Evolutionary conservation across 306 rosid species (phyloP), one percentile per base, ranked within the genome.

Genomic region (Glycine latifolia): DNA sequence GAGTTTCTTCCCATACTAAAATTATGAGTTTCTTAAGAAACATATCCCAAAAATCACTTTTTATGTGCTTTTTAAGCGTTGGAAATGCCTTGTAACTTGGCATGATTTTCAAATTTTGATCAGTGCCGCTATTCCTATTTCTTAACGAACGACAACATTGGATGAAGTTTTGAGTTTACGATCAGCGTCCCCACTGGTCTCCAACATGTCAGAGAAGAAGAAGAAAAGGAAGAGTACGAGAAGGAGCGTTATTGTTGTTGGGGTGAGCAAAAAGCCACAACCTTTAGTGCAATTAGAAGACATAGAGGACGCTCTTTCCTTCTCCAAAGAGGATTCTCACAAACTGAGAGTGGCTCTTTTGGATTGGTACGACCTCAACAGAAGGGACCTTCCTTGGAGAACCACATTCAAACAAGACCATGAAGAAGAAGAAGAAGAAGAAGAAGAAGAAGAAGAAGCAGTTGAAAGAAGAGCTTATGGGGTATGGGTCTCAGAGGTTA

Each of bases 401-500:
- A 85, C 79, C 43, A 39, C 43, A 0, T 0, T 3, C 73, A n/a
- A 87, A 67, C 5, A 26, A 20, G 20, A 20, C n/a, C n/a, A n/a
- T n/a, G n/a, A n/a, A n/a, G n/a, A n/a, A n/a, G n/a, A n/a, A n/a
- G n/a, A n/a, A n/a, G n/a, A n/a, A n/a, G n/a, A n/a, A n/a, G n/a
- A n/a, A n/a, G n/a, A n/a, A n/a, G n/a, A 26, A 20, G 20, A 20
- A 17, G 79, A 84, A 39, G 79, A 85, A 31, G 79, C 71, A 54
- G 65, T 81, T 4, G 84, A 89, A 84, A 87, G 31, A 39, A 81
- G 95, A 71, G 97, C 90, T 39, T 92, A 95, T 83, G 91, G 89
- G 7, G 95, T 95, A 48, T 95, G 98, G 98, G 97, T 95, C 33
- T 95, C 97, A 1, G 95, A 95, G 80, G 78, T 95, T 47, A 95